These are phyloP conservation scores for Camellia lanceoleosa DNA, from an alignment of 148 eudicot species.

Conservation along the genomic window DNA sequence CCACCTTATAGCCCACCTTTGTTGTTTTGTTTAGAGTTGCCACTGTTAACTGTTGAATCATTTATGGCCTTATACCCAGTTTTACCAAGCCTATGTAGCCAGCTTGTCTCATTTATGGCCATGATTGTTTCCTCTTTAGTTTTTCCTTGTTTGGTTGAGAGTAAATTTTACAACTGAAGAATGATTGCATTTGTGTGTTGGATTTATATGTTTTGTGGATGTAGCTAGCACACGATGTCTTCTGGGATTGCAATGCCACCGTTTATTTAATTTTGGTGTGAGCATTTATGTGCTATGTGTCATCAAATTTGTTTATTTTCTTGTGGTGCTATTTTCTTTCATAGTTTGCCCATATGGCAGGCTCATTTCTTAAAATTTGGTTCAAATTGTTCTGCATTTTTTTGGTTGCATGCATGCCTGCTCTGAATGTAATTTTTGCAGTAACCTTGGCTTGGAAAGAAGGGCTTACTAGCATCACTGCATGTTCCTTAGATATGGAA, in stretches of 20 bases:
- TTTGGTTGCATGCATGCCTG: conserved; percentile 3
- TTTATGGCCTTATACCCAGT: conserved; percentile 47
- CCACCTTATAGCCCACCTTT: conserved; percentile 47
- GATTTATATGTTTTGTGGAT: neutral
- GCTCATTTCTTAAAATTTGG: neutral
- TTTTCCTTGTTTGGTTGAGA: neutral
- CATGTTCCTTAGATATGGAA: neutral
- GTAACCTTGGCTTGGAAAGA: neutral
- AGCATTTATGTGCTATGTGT: neutral
- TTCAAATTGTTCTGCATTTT: neutral
- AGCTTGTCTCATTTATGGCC: conserved; percentile 25
- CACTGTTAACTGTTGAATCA: conserved; percentile 35
- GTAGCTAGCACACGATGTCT: neutral
- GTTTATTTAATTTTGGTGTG: neutral
- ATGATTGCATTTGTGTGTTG: neutral
- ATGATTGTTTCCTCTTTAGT: conserved; percentile 6
- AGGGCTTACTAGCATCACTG: neutral
- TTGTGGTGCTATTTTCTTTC: neutral
- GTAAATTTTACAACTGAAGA: neutral
- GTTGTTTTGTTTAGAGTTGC: conserved; percentile 49
- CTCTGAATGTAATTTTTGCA: neutral
- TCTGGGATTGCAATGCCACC: neutral
- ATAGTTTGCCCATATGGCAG: neutral
- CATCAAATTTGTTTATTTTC: neutral
- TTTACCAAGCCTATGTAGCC: conserved; percentile 51